Evolutionary conservation across 1,284 basidiomycete genomes (phyloP).

Genomic region (Vanrija pseudolonga): DNA sequence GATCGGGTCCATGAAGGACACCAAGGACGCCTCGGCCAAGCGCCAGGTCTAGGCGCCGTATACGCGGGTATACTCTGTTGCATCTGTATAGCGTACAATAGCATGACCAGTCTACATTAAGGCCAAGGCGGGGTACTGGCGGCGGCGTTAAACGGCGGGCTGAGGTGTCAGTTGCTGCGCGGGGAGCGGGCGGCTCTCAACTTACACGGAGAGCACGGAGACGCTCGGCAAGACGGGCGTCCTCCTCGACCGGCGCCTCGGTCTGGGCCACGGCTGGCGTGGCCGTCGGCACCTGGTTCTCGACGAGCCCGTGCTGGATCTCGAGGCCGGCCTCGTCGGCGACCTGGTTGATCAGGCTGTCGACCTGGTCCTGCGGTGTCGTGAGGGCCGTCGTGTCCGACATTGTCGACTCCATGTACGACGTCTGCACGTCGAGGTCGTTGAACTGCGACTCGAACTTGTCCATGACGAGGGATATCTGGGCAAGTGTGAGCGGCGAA

Average conservation of each 20-base stretch:
- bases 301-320: constrained; percentile 80
- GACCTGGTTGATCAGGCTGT: constrained; percentile 83
- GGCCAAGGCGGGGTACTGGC: not conserved
- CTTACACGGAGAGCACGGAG: constrained; percentile 43
- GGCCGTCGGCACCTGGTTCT: constrained; percentile 55
- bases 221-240: constrained; percentile 38
- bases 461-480: constrained; percentile 99
- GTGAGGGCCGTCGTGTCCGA: constrained; percentile 85
- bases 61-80: not conserved
- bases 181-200: constrained; percentile 6
- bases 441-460: constrained; percentile 97
- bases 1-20: constrained; percentile 26
- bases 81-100: constrained; percentile 18
- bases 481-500: constrained; percentile 8
- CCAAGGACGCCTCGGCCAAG: not conserved
- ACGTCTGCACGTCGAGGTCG: constrained; percentile 96
- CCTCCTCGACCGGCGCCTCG: constrained; percentile 37
- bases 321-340: constrained; percentile 98
- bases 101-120: constrained; percentile 16
- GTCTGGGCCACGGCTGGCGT: constrained; percentile 41
- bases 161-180: not conserved
- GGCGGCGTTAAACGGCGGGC: constrained; percentile 1
- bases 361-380: constrained; percentile 96
- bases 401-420: constrained; percentile 98
- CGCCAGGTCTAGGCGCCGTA: not conserved